Base-by-base conservation (phyloP, 1,284 basidiomycete species). In the Marasmius fiardii region DNA sequence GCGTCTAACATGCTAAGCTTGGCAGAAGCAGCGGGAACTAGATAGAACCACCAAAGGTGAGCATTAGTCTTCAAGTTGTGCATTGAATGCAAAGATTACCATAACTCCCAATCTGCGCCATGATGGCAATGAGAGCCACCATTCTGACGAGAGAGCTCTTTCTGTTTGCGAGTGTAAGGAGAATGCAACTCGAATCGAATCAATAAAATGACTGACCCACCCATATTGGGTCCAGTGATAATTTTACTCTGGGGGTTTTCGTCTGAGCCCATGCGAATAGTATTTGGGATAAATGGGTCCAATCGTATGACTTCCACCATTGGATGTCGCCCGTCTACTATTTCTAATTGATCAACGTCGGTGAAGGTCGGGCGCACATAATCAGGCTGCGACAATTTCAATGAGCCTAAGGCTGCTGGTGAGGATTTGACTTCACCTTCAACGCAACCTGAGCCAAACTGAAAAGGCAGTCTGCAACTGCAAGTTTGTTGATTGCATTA, bases 151-250 rank as follows among this genome's bases (percentile, higher is more conserved):
- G 79, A 34, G 87, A 91, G 57, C 88, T 91, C 70, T 94, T 94
- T 26, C 88, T 78, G 54, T 24, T 21, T 11, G 51, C 21, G 6
- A 31, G 8, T 50, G 3, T 43, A 14, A 31, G 28, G 35, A 5
- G 53, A 6, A 2, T 21, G 7, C 28, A 18, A 4, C 20, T 14
- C 7, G 33, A 14, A 10, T 16, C 44, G 39, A 45, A 10, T 16
- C 44, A 35, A 45, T 45, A 7, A 52, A 23, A 20, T 31, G 44
- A 59, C 71, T 57, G 54, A 78, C 76, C 82, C 82, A 60, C 89
- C 90, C 89, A 91, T 90, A 63, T 91, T 90, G 35, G 92, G 81
- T 11, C 90, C 90, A 1, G 90, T 95, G 59, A 95, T 91, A 53
- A 94, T 83, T 67, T 90, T 88, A 63, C 79, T 84, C 45, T 79